Evolutionary conservation across 257 asterid species (phyloP).

Genomic region (Verbena officinalis): DNA sequence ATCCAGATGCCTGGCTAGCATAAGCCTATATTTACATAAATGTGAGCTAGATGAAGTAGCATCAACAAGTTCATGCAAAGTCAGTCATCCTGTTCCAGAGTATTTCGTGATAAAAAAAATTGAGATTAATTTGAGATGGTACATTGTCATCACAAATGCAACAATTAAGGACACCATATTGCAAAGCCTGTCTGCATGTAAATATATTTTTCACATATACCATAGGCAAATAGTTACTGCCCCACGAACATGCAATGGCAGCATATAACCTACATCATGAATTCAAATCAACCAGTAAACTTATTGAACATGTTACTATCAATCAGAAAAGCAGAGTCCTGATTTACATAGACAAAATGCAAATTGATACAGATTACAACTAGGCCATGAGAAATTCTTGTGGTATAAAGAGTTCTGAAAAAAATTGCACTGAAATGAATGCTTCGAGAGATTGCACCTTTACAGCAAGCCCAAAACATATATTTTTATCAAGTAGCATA

Average conservation of each 20-base stretch:
- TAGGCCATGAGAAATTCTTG: background rate
- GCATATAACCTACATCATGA: conserved; percentile 5
- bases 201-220: background rate
- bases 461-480: background rate
- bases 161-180: background rate
- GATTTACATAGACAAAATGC: background rate
- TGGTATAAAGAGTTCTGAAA: background rate
- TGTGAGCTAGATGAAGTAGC: background rate
- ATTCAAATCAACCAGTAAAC: too few relatives aligned
- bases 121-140: background rate
- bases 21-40: background rate
- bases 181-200: background rate
- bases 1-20: conserved; percentile 10
- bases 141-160: conserved; percentile 8
- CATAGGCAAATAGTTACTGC: too few relatives aligned
- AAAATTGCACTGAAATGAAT: background rate
- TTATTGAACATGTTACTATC: too few relatives aligned
- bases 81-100: background rate
- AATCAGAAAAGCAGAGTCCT: background rate
- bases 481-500: background rate
- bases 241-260: background rate
- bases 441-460: too few relatives aligned
- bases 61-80: background rate
- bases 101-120: background rate
- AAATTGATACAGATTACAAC: background rate